Conservation (phyloP, 306 rosid species). For the Glycine latifolia region DNA sequence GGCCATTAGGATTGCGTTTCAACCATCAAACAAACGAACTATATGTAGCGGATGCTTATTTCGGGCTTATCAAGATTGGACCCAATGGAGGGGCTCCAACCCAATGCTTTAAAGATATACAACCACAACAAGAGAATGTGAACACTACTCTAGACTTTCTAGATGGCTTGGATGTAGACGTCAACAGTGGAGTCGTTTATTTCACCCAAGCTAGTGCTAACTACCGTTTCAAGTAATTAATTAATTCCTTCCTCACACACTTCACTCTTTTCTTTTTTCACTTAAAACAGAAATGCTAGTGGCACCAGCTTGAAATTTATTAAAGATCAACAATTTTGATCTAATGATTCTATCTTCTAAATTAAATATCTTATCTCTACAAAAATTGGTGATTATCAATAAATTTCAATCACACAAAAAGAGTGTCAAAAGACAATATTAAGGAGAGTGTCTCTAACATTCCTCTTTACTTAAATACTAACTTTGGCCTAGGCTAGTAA, state of each 20-base stretch:
- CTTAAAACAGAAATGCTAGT: no score
- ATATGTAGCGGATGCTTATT: slow-evolving; percentile 58
- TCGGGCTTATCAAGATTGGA: slow-evolving; percentile 49
- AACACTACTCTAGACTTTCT: slow-evolving; percentile 27
- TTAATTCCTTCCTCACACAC: background rate
- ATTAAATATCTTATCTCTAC: no score
- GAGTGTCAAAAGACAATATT: no score
- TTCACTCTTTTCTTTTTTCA: no score
- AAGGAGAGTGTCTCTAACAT: no score
- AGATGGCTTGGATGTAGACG: slow-evolving; percentile 53
- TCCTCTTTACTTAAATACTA: no score
- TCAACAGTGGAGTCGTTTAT: slow-evolving; percentile 54
- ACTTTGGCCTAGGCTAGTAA: background rate
- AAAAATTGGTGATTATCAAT: no score
- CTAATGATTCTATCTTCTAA: no score
- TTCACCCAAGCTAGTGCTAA: slow-evolving; percentile 52
- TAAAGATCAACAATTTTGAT: no score
- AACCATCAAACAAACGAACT: slow-evolving; percentile 41
- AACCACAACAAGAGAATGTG: background rate
- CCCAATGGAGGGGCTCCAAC: slow-evolving; percentile 47
- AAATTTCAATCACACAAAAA: no score
- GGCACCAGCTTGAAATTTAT: no score
- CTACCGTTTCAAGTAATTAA: slow-evolving; percentile 47
- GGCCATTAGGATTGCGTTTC: slow-evolving; percentile 64
- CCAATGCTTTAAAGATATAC: slow-evolving; percentile 3